Evolutionary conservation across 2,329 filamentous ascomycete species (phyloP), one percentile per base, ranked within the genome.

Genomic region (Dryadomyces quercus-mongolicae): DNA sequence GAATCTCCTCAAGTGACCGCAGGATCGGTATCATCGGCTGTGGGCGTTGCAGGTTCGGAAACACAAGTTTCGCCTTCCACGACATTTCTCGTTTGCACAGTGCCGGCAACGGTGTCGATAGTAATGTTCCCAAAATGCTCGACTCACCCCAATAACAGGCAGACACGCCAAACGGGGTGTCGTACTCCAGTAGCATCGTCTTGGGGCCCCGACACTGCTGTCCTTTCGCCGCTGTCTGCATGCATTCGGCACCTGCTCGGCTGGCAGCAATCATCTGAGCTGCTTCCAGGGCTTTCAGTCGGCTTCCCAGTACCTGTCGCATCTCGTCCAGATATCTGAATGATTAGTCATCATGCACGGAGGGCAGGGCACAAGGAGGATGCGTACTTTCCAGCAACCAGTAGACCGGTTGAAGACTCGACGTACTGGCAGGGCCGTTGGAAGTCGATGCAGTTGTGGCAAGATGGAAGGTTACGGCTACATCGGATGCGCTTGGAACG

Each of bases 371-470:
- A 38, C 34, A 8, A 20, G 18, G 45, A 16, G 21, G 12, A 3
- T 10, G 15, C 21, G 7, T 36, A 44, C 49, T 21, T 43, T 31
- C 49, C 49, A 16, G 15, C 31, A 10, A 51, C 20, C 36, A n/a
- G 22, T 12, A 31, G 18, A 13, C 38, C 20, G 7, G 20, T 44
- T 9, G 34, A 51, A 4, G 49, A 25, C 16, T 51, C 49, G 2
- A 42, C 16, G 22, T 51, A 51, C 16, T 22, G 22, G 22, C 49
- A 51, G 12, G 42, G 20, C 2, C 22, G 36, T 7, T 38, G 13
- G 22, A 43, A 51, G 22, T 51, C 49, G n/a, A 25, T 10, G n/a
- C 49, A 51, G 22, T 51, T 51, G 49, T 51, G 38, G 38, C 49
- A 51, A 13, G 38, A 44, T 9, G 49, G 49, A 10, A 51, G 49